Percentiles rank a stretch among this genome's conserved stretches.
phyloP scores from a whole-genome alignment of 139 green algal species.

The Chlorella sp. region DNA sequence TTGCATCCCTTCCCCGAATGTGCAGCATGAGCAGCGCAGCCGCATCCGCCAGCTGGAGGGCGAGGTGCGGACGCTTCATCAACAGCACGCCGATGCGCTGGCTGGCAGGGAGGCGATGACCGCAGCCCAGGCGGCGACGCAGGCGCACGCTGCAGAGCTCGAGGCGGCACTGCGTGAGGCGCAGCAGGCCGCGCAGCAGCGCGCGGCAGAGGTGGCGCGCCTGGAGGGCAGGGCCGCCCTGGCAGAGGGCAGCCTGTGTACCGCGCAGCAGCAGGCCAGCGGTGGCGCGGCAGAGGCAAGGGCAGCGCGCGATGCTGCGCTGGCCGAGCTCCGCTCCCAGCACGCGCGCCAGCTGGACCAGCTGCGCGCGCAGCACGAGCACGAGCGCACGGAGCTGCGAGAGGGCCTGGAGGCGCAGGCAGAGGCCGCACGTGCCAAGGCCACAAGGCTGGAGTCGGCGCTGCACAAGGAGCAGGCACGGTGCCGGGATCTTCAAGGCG shows the following conservation, averaged over 20 bases:
- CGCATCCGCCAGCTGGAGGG: neutral
- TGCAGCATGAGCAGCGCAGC: neutral
- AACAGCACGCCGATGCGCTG: neutral
- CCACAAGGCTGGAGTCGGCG: neutral
- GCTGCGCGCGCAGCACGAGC: slow-evolving; percentile 1
- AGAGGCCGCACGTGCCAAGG: neutral
- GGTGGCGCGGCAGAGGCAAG: neutral
- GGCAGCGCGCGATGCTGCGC: neutral
- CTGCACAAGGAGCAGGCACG: slow-evolving; percentile 15
- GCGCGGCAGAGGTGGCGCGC: slow-evolving; percentile 9
- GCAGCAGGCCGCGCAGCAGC: slow-evolving; percentile 4
- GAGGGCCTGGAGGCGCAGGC: neutral
- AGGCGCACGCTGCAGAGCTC: slow-evolving; percentile 6
- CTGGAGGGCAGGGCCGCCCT: slow-evolving; percentile 16
- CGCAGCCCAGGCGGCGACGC: slow-evolving; percentile 13
- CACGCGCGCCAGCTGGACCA: neutral
- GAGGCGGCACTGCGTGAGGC: slow-evolving; percentile 2
- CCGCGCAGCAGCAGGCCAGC: slow-evolving; percentile 5
- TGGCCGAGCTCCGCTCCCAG: neutral
- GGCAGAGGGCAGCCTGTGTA: slow-evolving; percentile 4
- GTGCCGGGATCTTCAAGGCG: neutral
- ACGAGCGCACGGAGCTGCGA: neutral
- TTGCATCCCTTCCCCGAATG: neutral
- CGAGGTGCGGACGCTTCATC: neutral
- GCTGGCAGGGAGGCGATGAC: neutral